phyloP scores from a whole-genome alignment of 2,329 filamentous ascomycete genomes.

The Trichoderma lentiforme region DNA sequence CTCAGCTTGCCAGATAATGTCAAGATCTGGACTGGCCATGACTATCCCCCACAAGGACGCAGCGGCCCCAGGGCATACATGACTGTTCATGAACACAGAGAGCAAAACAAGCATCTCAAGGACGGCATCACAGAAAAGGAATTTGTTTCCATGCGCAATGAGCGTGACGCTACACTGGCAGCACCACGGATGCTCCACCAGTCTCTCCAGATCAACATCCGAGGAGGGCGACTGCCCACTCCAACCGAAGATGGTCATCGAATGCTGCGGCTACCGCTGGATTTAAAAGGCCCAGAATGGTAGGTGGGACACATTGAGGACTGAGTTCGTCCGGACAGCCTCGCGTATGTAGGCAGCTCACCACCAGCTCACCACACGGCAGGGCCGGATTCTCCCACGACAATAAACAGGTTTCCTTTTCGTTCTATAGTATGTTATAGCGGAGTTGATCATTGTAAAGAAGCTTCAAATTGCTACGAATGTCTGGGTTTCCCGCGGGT shows the following conservation, averaged over 20 bases:
- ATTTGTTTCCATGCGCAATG: conserved; percentile 42
- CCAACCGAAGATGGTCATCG: conserved; percentile 30
- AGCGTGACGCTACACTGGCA: conserved; percentile 42
- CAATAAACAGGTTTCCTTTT: too few species aligned
- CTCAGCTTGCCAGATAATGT: conserved; percentile 41
- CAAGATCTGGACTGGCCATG: conserved; percentile 53
- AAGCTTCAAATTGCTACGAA: too few species aligned
- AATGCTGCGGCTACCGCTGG: conserved; percentile 37
- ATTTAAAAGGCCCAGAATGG: conserved; percentile 20
- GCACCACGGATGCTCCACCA: conserved; percentile 49
- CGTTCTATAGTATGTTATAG: too few species aligned
- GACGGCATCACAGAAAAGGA: conserved; percentile 40
- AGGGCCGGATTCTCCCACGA: too few species aligned
- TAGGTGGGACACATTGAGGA: neutral
- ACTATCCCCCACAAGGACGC: conserved; percentile 44
- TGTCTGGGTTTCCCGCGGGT: too few species aligned
- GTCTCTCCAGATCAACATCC: conserved; percentile 51
- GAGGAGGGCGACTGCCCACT: conserved; percentile 44
- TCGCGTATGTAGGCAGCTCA: neutral
- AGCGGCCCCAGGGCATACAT: conserved; percentile 37
- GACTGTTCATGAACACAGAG: conserved; percentile 45
- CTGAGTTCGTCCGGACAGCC: neutral
- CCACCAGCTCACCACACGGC: neutral
- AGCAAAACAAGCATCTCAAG: conserved; percentile 47
- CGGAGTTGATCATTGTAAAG: too few species aligned